Evolutionary conservation across 371 early-diverging fungal species (phyloP).

Genomic region (Mucor velutinosus): DNA sequence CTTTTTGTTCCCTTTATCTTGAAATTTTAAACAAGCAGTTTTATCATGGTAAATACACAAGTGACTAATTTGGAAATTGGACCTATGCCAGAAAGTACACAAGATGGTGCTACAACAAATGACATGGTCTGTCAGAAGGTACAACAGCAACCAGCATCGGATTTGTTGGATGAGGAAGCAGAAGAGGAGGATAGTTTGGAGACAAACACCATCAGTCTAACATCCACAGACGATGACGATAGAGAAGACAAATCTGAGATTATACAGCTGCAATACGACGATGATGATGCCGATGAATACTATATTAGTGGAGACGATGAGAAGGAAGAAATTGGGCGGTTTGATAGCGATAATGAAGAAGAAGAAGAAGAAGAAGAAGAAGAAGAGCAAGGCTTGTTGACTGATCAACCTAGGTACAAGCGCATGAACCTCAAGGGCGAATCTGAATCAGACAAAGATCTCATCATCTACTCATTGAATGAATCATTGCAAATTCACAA

Average conservation of each 20-base stretch:
- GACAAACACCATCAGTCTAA: neutral
- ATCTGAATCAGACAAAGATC: constrained; percentile 46
- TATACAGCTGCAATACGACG: neutral
- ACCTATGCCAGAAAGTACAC: neutral
- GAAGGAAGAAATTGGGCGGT: neutral
- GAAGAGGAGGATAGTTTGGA: neutral
- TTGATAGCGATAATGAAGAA: neutral
- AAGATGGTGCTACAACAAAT: neutral
- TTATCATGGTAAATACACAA: neutral
- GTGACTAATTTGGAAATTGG: neutral
- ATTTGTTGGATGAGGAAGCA: neutral
- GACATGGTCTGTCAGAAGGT: neutral
- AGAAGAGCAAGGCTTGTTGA: neutral
- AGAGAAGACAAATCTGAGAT: neutral
- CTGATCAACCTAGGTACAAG: constrained; percentile 5
- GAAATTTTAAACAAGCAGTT: neutral
- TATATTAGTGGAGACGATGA: neutral
- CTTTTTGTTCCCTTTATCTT: neutral
- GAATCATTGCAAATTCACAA: constrained; percentile 49
- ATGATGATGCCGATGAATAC: neutral
- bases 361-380: neutral
- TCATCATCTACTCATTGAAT: constrained; percentile 36
- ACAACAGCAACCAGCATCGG: neutral
- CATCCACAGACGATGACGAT: neutral
- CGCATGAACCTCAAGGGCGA: constrained; percentile 23